Conservation (phyloP, 352 stramenopile genomes). For the Globisporangium lucens region DNA sequence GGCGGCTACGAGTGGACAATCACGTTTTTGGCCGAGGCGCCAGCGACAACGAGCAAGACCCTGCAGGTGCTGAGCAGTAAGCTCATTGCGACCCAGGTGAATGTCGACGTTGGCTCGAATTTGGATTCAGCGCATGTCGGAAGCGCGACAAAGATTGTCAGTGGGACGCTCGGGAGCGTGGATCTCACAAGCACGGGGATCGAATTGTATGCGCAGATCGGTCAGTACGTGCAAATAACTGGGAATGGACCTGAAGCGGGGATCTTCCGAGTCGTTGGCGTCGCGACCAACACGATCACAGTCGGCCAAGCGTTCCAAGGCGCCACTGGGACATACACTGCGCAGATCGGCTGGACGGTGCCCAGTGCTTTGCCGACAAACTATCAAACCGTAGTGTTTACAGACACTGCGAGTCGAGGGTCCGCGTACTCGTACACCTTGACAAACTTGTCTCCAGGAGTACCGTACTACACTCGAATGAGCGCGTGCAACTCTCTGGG, state of each 20-base stretch:
- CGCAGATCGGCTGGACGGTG: conserved; percentile 59
- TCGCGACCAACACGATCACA: conserved; percentile 52
- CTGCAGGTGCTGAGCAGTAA: conserved; percentile 40
- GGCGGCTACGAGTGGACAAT: conserved; percentile 77
- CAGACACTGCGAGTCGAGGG: not conserved
- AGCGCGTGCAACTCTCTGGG: conserved; percentile 89
- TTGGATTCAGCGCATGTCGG: conserved; percentile 51
- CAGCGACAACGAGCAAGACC: conserved; percentile 33
- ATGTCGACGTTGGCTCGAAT: conserved; percentile 33
- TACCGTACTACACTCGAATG: conserved; percentile 84
- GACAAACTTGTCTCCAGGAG: conserved; percentile 61
- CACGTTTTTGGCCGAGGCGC: conserved; percentile 65
- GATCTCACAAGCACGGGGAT: conserved; percentile 42
- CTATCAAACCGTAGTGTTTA: conserved; percentile 47
- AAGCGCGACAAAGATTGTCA: conserved; percentile 29
- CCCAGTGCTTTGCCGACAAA: conserved; percentile 46
- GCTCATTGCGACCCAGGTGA: conserved; percentile 30
- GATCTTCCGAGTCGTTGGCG: conserved; percentile 41
- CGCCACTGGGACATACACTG: conserved; percentile 31
- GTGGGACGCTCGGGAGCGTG: conserved; percentile 24
- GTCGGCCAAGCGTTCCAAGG: conserved; percentile 44
- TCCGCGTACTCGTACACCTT: conserved; percentile 51
- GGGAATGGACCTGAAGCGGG: conserved; percentile 31
- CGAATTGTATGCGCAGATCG: conserved; percentile 30
- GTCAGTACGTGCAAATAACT: conserved; percentile 55